Evolutionary conservation across 208 protist genomes (phyloP), one percentile per base, ranked within the genome.

Genomic region (Wallacemonas sp.): DNA sequence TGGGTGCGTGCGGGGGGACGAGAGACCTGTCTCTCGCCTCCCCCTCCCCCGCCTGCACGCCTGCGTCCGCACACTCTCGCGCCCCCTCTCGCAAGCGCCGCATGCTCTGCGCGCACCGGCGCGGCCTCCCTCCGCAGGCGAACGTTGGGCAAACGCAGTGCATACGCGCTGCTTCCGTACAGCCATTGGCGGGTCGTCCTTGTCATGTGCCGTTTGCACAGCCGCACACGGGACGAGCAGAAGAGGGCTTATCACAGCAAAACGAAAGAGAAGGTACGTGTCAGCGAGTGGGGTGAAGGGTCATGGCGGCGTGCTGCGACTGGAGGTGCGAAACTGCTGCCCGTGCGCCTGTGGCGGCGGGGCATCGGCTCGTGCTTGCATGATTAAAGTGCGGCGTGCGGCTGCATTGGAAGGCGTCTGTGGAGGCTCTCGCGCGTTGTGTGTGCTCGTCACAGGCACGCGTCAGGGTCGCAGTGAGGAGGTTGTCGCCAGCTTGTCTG

Each of bases 161-260:
- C 33, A 27, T 54, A 27, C 33, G 4, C 27, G 27, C 46, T 36
- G 46, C 46, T 54, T 54, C 46, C 46, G 46, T 54, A 54, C 46
- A 54, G 46, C 46, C 46, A 54, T 54, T 54, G 46, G 46, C 46
- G 46, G 42, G 46, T 54, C 46, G 46, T 54, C 46, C 46, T 54
- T 54, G 46, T 54, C 33, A 8, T 54, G 46, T 54, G 46, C 27
- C 33, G 46, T 8, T 48, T 54, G 46, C 22, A 32, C 46, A 54
- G 46, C 46, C 6, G 27, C 46, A 54, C 46, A 54, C 46, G 46
- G 46, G 46, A 54, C 37, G 55, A 46, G 55, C 55, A 62, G 55
- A 62, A 62, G 55, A 62, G 55, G 55, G 55, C 55, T 62, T 62
- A 62, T 32, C 46, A 48, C 22, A 26, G 9, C 17, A 48, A 48